Evolutionary conservation across 768 basidiomycete species (phyloP), one percentile per base, ranked within the genome.

Genomic region (Pisolithus tinctorius): DNA sequence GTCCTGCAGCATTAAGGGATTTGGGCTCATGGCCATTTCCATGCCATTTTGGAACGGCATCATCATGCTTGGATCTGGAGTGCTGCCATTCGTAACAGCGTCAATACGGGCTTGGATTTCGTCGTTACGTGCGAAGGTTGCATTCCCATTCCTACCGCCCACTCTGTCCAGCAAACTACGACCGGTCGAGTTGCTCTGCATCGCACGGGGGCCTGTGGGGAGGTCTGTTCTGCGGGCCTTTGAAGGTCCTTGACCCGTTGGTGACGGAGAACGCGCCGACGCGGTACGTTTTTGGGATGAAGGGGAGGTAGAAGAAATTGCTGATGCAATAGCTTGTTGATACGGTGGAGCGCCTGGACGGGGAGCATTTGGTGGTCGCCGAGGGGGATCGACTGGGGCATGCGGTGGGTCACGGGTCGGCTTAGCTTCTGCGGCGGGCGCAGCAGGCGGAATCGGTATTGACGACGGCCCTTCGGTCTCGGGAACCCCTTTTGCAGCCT

Each of bases 161-260:
- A 94, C 79, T 47, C 92, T 79, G 58, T 94, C 93, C 37, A 91
- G 69, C 41, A 95, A 74, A 67, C 88, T 90, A 52, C 84, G 77
- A 45, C 74, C 71, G 6, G 57, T 62, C 16, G 51, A 38, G 4
- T 57, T 46, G 11, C 65, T 59, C 49, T 71, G 71, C 89, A 93
- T 92, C 2, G 89, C 90, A 47, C 93, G 79, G 17, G 93, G 93
- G 23, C 87, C 91, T 2, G 86, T 86, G 1, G 93, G 93, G 1
- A 88, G 71, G 55, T 91, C 88, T 27, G 77, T 83, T 54, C 86
- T 80, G 55, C 88, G 76, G 11, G 79, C 69, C 66, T 92, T 92
- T 59, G 80, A 81, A 5, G 86, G 82, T 45, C 81, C 80, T 49
- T 68, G 71, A 13, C 79, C 81, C 8, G 82, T 81, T 8, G 86